phyloP scores from a whole-genome alignment of 306 rosid species.

The Vigna trinervia region DNA sequence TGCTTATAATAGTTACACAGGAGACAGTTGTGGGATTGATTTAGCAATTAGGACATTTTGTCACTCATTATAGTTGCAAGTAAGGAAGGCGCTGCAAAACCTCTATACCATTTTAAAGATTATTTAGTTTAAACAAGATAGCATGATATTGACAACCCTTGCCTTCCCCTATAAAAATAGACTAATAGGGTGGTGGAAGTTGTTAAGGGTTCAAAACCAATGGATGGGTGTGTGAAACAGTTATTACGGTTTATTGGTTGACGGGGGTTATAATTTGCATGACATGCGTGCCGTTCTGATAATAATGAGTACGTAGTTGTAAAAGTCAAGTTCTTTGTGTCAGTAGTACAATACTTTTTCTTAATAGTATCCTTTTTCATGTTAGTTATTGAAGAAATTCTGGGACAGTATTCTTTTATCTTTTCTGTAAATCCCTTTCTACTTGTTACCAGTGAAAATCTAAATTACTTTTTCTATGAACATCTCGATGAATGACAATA shows the following conservation, averaged over 20 bases:
- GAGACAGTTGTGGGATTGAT: background rate
- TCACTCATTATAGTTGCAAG: background rate
- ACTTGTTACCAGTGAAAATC: background rate
- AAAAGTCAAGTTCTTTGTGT: no score
- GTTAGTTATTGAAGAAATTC: no score
- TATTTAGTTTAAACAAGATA: no score
- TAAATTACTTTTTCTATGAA: background rate
- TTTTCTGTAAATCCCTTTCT: no score
- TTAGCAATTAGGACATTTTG: background rate
- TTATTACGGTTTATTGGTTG: background rate
- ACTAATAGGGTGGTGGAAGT: background rate
- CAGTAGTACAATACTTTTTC: no score
- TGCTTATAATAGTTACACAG: background rate
- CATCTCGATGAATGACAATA: background rate
- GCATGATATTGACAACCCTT: background rate
- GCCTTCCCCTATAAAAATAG: background rate
- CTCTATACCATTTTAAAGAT: background rate
- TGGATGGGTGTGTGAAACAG: background rate
- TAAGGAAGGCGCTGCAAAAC: background rate
- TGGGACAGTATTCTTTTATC: no score
- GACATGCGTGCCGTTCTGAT: background rate
- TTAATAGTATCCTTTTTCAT: no score
- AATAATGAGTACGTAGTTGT: no score
- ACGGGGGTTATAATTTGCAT: background rate
- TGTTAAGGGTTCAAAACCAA: background rate